These are phyloP conservation scores for Fusarium palustre DNA, from an alignment of 2,329 filamentous ascomycete species.

Conservation along the genomic window DNA sequence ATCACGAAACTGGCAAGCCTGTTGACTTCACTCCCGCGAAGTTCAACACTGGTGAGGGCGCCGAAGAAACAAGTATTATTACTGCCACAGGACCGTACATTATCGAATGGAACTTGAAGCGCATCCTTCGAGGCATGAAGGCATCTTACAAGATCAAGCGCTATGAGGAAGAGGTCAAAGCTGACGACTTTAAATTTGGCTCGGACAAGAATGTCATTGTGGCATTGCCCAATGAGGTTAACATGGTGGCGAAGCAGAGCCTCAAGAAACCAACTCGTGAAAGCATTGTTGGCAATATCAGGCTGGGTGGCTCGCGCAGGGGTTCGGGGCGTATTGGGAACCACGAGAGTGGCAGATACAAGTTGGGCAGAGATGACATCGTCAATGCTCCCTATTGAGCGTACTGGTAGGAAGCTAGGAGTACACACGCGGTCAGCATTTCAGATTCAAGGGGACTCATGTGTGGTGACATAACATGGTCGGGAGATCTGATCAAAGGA, in stretches of 20 bases:
- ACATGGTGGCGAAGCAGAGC: conserved; percentile 91
- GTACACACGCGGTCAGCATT: not conserved
- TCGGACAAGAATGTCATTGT: conserved; percentile 99
- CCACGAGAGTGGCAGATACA: conserved; percentile 71
- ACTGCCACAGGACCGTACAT: conserved; percentile 97
- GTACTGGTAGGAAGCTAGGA: not conserved
- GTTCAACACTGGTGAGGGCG: conserved; percentile 89
- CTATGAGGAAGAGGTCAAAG: conserved; percentile 94
- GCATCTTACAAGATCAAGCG: conserved; percentile 97
- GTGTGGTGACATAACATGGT: conserved; percentile 7
- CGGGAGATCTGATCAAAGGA: conserved; percentile 36
- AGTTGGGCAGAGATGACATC: conserved; percentile 83
- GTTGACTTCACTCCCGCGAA: conserved; percentile 90
- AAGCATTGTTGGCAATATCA: conserved; percentile 80
- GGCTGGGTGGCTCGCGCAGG: conserved; percentile 61
- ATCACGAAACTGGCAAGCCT: conserved; percentile 90
- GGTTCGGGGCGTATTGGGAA: conserved; percentile 65
- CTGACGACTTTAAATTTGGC: conserved; percentile 97
- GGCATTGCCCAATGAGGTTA: conserved; percentile 94
- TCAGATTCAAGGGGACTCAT: not conserved
- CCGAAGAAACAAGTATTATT: conserved; percentile 92
- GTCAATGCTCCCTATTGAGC: conserved; percentile 75
- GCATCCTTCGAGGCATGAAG: conserved; percentile 82
- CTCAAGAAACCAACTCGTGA: conserved; percentile 91
- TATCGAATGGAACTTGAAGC: conserved; percentile 95